phyloP scores from a whole-genome alignment of 2,329 filamentous ascomycete species.

The Monosporascus sp. region DNA sequence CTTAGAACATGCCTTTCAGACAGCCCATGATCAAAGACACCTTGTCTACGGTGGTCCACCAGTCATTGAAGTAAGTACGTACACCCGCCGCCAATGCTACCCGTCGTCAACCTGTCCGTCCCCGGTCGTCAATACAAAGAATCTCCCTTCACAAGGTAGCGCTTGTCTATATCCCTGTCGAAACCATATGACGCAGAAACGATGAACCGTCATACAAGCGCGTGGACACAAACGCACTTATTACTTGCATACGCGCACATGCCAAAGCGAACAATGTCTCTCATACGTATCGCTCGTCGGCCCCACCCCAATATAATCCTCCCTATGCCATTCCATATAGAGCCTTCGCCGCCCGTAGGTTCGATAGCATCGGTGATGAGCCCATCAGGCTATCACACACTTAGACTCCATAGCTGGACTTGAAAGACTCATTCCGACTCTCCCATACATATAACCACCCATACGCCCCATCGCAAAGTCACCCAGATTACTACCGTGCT shows the following conservation, averaged over 20 bases:
- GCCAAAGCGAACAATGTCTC: conserved; percentile 31
- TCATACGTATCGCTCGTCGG: conserved; percentile 30
- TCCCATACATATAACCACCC: conserved; percentile 8
- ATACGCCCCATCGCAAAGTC: not conserved
- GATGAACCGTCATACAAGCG: conserved; percentile 28
- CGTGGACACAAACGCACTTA: conserved; percentile 23
- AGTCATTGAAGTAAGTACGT: not conserved
- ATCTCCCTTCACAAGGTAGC: conserved; percentile 22
- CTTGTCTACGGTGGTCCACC: not conserved
- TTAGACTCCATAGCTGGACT: not conserved
- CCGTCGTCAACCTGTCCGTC: conserved; percentile 24
- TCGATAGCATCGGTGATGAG: conserved; percentile 23
- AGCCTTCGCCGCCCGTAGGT: conserved; percentile 20
- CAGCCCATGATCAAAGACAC: not conserved
- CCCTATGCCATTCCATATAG: conserved; percentile 25
- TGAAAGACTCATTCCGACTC: not conserved
- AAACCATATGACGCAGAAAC: conserved; percentile 32
- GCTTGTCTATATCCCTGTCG: conserved; percentile 28
- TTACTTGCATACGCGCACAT: conserved; percentile 27
- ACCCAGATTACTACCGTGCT: not conserved
- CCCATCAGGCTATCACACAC: conserved; percentile 14
- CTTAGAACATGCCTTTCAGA: not conserved
- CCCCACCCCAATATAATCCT: conserved; percentile 31
- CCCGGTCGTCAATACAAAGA: conserved; percentile 27
- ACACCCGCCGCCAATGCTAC: conserved; percentile 21